These are phyloP conservation scores for Tympanopsis confertula DNA, from an alignment of 2,329 filamentous ascomycete genomes.

Conservation along the genomic window DNA sequence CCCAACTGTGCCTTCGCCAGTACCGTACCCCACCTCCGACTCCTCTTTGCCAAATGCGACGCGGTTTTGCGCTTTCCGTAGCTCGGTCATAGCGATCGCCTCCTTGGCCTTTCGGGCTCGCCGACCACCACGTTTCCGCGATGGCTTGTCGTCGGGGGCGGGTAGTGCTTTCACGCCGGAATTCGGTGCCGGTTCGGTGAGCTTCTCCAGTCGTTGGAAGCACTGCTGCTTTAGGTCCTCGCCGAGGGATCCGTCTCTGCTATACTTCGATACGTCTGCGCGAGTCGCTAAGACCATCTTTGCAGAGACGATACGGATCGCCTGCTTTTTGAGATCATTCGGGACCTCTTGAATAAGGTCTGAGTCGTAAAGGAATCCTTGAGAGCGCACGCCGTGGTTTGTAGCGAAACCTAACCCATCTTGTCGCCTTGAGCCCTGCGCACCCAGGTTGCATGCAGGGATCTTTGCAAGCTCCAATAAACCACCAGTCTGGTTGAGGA, in stretches of 20 bases:
- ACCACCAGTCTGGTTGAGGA: constrained; percentile 90
- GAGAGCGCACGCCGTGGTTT: constrained; percentile 79
- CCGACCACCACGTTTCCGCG: constrained; percentile 81
- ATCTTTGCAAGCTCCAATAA: constrained; percentile 81
- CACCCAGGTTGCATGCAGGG: constrained; percentile 82
- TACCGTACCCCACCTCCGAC: constrained; percentile 80
- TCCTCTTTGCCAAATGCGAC: constrained; percentile 95
- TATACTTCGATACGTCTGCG: constrained; percentile 75
- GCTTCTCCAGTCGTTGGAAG: constrained; percentile 76
- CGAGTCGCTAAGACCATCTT: constrained; percentile 91
- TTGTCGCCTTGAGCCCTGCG: constrained; percentile 81
- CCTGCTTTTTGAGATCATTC: constrained; percentile 78
- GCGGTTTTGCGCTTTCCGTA: constrained; percentile 90
- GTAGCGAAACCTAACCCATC: constrained; percentile 71
- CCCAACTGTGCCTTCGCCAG: constrained; percentile 72
- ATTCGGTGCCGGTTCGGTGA: constrained; percentile 83
- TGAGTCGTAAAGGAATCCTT: constrained; percentile 88
- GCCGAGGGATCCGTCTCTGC: constrained; percentile 70
- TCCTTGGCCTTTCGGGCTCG: constrained; percentile 91
- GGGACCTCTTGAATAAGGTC: constrained; percentile 78
- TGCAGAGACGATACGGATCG: constrained; percentile 84
- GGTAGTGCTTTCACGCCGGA: constrained; percentile 78
- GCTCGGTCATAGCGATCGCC: constrained; percentile 89
- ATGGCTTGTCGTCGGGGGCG: constrained; percentile 88
- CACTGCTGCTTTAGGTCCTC: constrained; percentile 74